These are phyloP conservation scores for barley (Hordeum vulgare) DNA, from an alignment of 176 grass and related monocot genomes.

Conservation along the genomic window MorexV3_pseudomolecules_assembly NC_058523.1:322644199-322644698, in stretches of 20 bases:
- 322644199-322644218: not conserved
- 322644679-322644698: constrained; percentile 9
- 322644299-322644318: constrained; percentile 55
- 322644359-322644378: constrained; percentile 39
- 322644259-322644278: constrained; percentile 45
- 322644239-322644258: not conserved
- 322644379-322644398: constrained; percentile 64
- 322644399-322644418: constrained; percentile 95
- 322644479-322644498: constrained; percentile 84
- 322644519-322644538: not conserved
- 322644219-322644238: not conserved
- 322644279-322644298: constrained; percentile 69
- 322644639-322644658: not conserved
- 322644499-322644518: constrained; percentile 55
- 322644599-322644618: not conserved
- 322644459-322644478: constrained; percentile 99
- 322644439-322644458: constrained; percentile 66
- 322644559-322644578: constrained; percentile 3
- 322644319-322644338: constrained; percentile 61
- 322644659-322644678: not conserved
- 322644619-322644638: not conserved
- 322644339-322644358: constrained; percentile 52
- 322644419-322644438: constrained; percentile 72
- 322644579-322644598: not conserved
- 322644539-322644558: not conserved